These are phyloP conservation scores for Venturia asperata DNA, from an alignment of 2,329 filamentous ascomycete genomes.

Conservation along the genomic window DNA sequence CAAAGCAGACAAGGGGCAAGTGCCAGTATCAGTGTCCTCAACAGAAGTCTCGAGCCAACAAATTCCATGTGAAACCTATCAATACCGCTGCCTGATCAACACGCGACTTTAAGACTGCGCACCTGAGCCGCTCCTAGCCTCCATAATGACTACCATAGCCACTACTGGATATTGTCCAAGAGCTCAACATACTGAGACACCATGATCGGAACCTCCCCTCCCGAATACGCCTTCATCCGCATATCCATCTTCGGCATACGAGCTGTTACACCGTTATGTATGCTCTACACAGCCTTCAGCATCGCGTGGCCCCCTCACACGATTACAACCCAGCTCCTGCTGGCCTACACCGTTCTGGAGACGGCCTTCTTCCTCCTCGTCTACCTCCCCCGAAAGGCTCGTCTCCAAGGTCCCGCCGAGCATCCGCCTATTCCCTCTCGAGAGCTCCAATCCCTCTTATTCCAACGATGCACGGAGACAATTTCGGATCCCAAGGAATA, in stretches of 20 bases:
- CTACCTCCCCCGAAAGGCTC: background rate
- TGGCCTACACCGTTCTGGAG: background rate
- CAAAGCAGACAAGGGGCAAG: background rate
- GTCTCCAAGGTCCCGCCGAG: conserved; percentile 7
- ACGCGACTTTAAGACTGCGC: background rate
- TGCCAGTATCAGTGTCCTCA: background rate
- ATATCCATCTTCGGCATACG: conserved; percentile 3
- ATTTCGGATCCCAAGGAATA: conserved; percentile 51
- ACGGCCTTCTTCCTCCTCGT: conserved; percentile 10
- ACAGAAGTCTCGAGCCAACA: background rate
- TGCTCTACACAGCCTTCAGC: background rate
- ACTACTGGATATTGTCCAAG: background rate
- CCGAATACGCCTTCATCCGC: conserved; percentile 13
- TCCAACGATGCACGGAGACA: conserved; percentile 49
- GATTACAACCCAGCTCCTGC: background rate
- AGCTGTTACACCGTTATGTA: conserved; percentile 9
- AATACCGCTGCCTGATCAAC: background rate
- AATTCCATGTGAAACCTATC: conserved; percentile 6
- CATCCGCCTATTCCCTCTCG: conserved; percentile 22
- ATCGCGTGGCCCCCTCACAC: conserved; percentile 9
- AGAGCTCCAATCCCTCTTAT: conserved; percentile 48
- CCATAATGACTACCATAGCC: background rate
- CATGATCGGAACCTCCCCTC: conserved; percentile 1
- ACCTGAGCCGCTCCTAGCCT: background rate
- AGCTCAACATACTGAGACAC: background rate